phyloP scores from a whole-genome alignment of 2,329 filamentous ascomycete genomes.

The Nemania abortiva region DNA sequence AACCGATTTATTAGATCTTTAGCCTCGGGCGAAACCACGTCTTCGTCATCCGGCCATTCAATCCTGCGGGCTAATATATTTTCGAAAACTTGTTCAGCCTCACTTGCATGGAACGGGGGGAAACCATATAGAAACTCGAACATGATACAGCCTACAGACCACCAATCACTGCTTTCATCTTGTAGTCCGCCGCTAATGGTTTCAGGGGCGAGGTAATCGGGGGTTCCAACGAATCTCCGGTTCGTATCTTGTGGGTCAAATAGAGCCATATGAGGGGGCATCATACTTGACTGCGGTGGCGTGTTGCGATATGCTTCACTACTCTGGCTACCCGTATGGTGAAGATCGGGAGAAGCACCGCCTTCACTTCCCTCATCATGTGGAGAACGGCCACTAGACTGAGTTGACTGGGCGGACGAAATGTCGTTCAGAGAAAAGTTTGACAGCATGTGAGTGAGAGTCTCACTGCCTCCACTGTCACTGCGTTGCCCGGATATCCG shows the following conservation, averaged over 20 bases:
- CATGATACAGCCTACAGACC: conserved; percentile 98
- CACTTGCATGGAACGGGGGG: conserved; percentile 90
- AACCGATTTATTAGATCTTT: conserved; percentile 95
- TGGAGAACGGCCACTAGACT: conserved; percentile 67
- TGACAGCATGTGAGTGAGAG: conserved; percentile 83
- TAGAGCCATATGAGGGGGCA: conserved; percentile 91
- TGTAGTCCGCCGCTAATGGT: conserved; percentile 96
- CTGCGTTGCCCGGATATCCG: conserved; percentile 86
- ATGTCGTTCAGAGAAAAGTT: conserved; percentile 79
- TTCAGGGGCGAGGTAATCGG: conserved; percentile 96
- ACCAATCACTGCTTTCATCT: conserved; percentile 99
- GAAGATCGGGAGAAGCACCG: conserved; percentile 83
- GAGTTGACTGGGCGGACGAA: conserved; percentile 53
- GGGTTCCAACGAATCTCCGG: conserved; percentile 93
- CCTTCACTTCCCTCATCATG: conserved; percentile 81
- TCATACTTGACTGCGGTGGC: conserved; percentile 75
- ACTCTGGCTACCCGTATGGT: conserved; percentile 60
- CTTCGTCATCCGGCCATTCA: conserved; percentile 88
- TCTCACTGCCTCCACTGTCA: conserved; percentile 92
- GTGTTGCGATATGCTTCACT: conserved; percentile 68
- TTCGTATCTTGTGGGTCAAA: conserved; percentile 96
- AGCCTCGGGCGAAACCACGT: conserved; percentile 84
- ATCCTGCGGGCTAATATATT: conserved; percentile 93
- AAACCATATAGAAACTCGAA: conserved; percentile 96
- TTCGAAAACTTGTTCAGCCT: conserved; percentile 94